phyloP scores from a whole-genome alignment of 2,329 filamentous ascomycete genomes.

The Sporothrix inflata region DNA sequence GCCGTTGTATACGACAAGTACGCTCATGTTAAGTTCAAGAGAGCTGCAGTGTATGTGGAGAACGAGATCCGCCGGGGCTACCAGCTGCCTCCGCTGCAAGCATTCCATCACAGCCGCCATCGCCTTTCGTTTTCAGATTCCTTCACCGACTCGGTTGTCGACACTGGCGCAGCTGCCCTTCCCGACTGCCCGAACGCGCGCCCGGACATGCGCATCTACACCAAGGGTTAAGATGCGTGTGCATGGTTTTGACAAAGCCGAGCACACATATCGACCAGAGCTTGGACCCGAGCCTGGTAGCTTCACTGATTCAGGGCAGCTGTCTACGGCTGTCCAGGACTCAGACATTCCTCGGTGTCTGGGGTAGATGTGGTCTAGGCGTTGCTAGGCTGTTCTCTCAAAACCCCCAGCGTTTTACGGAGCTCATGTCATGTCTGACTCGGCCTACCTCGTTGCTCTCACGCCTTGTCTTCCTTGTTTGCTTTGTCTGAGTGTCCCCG shows the following conservation, averaged over 20 bases:
- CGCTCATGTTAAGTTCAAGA: conserved; percentile 82
- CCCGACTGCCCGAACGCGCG: not conserved
- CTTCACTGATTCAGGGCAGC: not conserved
- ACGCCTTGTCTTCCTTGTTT: not conserved
- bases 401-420: not conserved
- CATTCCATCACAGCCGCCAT: conserved; percentile 21
- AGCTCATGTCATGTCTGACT: not conserved
- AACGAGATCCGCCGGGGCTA: conserved; percentile 68
- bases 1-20: conserved; percentile 91
- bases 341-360: not conserved
- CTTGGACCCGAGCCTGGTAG: not conserved
- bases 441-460: not conserved
- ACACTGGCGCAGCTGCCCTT: not conserved
- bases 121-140: conserved; percentile 23
- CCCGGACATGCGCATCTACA: not conserved
- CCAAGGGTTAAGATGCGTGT: not conserved
- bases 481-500: not conserved
- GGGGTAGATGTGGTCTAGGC: not conserved
- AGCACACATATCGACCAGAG: too few species aligned
- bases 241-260: not conserved
- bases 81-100: conserved; percentile 47
- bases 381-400: not conserved
- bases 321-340: not conserved
- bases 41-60: conserved; percentile 79
- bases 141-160: conserved; percentile 9